Evolutionary conservation across 176 grass and related monocot genomes (phyloP).

Genomic region (Rhynchospora pubera): DNA sequence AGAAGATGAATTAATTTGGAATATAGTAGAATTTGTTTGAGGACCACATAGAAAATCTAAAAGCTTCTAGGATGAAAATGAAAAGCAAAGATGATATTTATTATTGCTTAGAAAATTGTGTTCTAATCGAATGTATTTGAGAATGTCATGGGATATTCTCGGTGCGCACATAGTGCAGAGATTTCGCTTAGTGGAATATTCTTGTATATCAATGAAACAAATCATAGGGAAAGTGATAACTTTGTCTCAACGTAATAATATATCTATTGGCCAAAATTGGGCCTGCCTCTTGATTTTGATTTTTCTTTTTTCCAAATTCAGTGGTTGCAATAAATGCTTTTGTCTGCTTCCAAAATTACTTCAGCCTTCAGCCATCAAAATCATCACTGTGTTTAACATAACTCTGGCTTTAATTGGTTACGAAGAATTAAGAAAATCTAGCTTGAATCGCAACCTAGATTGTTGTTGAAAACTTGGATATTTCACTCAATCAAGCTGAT

Average conservation of each 20-base stretch:
- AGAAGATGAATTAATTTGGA: neutral
- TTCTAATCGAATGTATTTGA: neutral
- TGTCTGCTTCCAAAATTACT: neutral
- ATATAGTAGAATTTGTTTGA: neutral
- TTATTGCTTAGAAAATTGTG: neutral
- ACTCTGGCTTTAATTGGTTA: too few species aligned
- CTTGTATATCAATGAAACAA: neutral
- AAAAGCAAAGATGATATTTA: neutral
- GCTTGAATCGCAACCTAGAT: too few species aligned
- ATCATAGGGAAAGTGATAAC: neutral
- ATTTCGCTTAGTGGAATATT: constrained; percentile 1
- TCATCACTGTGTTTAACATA: neutral
- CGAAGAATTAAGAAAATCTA: too few species aligned
- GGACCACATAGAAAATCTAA: neutral
- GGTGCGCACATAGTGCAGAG: neutral
- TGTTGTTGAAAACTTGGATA: too few species aligned
- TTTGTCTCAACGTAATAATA: neutral
- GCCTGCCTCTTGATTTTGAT: neutral
- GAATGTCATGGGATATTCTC: neutral
- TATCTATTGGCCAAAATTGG: neutral
- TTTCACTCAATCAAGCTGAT: too few species aligned
- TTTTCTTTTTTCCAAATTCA: neutral
- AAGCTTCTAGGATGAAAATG: neutral
- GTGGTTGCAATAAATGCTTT: neutral
- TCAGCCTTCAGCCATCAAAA: neutral